Evolutionary conservation across 1,284 basidiomycete species (phyloP).

Genomic region (Takashimella tepidaria): DNA sequence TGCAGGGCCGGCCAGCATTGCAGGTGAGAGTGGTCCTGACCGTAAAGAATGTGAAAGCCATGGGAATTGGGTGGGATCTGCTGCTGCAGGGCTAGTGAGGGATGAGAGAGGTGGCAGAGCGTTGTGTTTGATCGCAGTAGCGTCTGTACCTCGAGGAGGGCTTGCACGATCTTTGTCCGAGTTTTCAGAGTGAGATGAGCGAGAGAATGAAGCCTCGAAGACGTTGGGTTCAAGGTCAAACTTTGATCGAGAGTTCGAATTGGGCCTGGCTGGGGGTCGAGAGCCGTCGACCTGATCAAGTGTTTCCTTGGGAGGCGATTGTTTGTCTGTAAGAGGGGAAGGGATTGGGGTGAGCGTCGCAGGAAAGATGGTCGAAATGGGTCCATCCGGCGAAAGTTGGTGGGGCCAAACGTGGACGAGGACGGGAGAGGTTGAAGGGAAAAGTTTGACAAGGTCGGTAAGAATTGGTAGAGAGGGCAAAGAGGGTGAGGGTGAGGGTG

Average conservation of each 20-base stretch:
- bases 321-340: constrained; percentile 5
- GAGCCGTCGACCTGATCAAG: constrained; percentile 9
- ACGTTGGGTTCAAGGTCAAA: constrained; percentile 81
- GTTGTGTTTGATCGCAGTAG: constrained; percentile 41
- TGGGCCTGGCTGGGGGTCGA: constrained; percentile 38
- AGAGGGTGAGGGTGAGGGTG: background rate
- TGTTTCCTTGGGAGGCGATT: background rate
- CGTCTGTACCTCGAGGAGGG: constrained; percentile 48
- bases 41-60: constrained; percentile 74
- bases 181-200: constrained; percentile 52
- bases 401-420: background rate
- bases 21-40: constrained; percentile 85
- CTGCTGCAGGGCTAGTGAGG: constrained; percentile 66
- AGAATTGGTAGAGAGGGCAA: no score
- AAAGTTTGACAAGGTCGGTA: background rate
- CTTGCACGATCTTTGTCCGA: constrained; percentile 46
- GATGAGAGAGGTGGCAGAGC: constrained; percentile 81
- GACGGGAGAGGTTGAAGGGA: background rate
- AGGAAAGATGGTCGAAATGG: background rate
- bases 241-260: constrained; percentile 26
- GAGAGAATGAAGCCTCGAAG: constrained; percentile 87
- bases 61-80: constrained; percentile 62
- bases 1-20: constrained; percentile 82
- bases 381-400: no score
- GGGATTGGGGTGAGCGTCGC: background rate